phyloP scores from a whole-genome alignment of 306 rosid species.

The Datisca glomerata region DNA sequence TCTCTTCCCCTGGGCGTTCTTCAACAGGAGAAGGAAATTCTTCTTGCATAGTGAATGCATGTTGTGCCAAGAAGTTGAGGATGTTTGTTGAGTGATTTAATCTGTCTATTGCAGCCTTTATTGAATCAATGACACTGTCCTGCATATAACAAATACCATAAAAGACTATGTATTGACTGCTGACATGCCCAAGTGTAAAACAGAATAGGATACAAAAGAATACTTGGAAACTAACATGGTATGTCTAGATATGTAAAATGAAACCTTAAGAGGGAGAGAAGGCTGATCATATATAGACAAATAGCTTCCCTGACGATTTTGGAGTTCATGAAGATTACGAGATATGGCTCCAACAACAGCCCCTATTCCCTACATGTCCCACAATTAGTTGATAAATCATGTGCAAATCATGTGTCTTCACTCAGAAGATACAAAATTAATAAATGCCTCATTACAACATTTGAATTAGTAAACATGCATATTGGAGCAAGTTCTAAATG shows the following conservation, averaged over 20 bases:
- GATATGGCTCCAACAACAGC: conserved; percentile 94
- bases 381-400: conserved; percentile 16
- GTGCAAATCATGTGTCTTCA: background rate
- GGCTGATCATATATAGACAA: conserved; percentile 79
- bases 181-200: no score
- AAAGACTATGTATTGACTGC: conserved; percentile 6
- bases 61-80: conserved; percentile 75
- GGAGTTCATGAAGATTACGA: conserved; percentile 89
- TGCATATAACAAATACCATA: conserved; percentile 24
- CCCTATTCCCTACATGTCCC: conserved; percentile 53
- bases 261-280: conserved; percentile 70
- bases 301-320: conserved; percentile 85
- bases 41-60: conserved; percentile 87
- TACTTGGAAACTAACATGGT: background rate
- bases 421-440: background rate
- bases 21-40: conserved; percentile 58
- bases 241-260: background rate
- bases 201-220: background rate
- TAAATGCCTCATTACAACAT: background rate
- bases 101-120: conserved; percentile 80
- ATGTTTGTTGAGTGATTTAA: conserved; percentile 72
- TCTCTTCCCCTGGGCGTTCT: conserved; percentile 44
- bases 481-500: no score
- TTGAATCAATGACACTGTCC: conserved; percentile 70
- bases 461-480: no score